phyloP scores from a whole-genome alignment of 352 stramenopile species.

The Pythium apleroticum region DNA sequence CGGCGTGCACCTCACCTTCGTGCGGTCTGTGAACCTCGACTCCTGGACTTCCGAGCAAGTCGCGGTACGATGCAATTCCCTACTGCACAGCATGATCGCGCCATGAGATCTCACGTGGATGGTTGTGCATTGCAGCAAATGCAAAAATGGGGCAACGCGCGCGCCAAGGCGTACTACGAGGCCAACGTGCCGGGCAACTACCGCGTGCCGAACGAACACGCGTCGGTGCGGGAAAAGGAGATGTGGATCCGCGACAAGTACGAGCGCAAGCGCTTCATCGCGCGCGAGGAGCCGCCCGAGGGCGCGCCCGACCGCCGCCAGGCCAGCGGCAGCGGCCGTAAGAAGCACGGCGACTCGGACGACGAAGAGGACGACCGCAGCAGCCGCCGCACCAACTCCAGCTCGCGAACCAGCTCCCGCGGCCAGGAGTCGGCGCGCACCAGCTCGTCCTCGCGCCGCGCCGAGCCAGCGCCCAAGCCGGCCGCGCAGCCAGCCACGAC shows the following conservation, averaged over 20 bases:
- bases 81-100: not conserved
- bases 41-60: conserved; percentile 92
- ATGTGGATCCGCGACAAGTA: conserved; percentile 92
- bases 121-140: conserved; percentile 63
- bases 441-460: conserved; percentile 30
- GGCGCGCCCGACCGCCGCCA: conserved; percentile 21
- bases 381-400: conserved; percentile 31
- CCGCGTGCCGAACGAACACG: conserved; percentile 77
- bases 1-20: conserved; percentile 92
- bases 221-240: conserved; percentile 84
- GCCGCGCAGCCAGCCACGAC: conserved; percentile 30
- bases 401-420: conserved; percentile 37
- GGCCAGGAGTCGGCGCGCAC: conserved; percentile 20
- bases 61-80: conserved; percentile 32
- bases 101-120: not conserved
- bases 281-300: conserved; percentile 40
- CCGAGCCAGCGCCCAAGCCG: conserved; percentile 33
- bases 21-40: conserved; percentile 92
- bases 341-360: conserved; percentile 42
- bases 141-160: conserved; percentile 90
- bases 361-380: conserved; percentile 41
- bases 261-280: conserved; percentile 80
- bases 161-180: conserved; percentile 90
- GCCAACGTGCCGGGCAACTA: conserved; percentile 77
- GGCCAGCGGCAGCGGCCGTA: conserved; percentile 26